Evolutionary conservation across 2,329 filamentous ascomycete genomes (phyloP).

Genomic region (Colletotrichum noveboracense): DNA sequence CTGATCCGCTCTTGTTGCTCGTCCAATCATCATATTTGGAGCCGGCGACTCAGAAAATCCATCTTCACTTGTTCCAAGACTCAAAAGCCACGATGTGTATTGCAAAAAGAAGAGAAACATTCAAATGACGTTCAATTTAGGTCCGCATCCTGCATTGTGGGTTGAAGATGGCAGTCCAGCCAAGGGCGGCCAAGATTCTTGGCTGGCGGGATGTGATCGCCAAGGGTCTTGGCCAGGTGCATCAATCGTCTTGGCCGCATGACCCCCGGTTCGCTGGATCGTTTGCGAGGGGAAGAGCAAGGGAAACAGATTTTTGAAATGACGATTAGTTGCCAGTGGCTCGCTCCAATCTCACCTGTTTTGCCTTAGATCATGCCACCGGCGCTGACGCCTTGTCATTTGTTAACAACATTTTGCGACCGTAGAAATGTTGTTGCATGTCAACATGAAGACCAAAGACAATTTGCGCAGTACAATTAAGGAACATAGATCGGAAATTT

Average conservation of each 20-base stretch:
- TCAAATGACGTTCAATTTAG: not conserved
- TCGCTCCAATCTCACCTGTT: no score
- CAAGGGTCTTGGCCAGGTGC: not conserved
- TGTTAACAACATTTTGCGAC: no score
- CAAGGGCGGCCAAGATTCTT: not conserved
- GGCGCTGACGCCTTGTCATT: no score
- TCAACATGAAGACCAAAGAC: no score
- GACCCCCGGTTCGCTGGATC: not conserved
- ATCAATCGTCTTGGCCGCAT: not conserved
- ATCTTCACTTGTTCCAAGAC: rapidly evolving
- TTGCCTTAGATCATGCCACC: no score
- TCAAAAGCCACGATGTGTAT: not conserved
- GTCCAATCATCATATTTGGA: not conserved
- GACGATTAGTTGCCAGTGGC: not conserved
- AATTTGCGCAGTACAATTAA: no score
- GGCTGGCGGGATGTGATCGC: not conserved
- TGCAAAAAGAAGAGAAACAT: not conserved
- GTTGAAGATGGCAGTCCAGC: not conserved
- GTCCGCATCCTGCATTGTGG: not conserved
- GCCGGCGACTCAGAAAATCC: not conserved
- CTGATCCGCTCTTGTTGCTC: not conserved
- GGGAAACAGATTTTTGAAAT: not conserved
- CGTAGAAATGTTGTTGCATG: no score
- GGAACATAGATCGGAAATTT: no score
- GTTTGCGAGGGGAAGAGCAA: rapidly evolving